Base-by-base conservation (phyloP, 2,329 filamentous ascomycete genomes). In the Lasiodiplodia gonubiensis region DNA sequence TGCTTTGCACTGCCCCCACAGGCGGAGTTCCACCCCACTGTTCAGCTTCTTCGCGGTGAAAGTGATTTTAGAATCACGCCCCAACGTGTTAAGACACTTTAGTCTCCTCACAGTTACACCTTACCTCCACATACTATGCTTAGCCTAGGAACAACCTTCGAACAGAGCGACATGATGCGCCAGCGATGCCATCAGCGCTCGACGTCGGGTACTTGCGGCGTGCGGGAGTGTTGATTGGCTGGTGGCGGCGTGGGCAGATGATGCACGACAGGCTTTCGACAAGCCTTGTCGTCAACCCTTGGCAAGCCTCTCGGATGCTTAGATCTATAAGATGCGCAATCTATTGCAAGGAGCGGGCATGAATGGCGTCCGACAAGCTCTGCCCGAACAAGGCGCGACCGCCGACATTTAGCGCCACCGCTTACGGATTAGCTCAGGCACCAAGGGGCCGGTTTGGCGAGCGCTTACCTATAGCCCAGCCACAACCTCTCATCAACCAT, bases 141-240 rank as follows among this genome's bases (percentile, higher is more conserved):
- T 2, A 33, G 30, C 7, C 30, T 33, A 10, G 30, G 30, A 8
- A 33, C 30, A 10, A 8, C 30, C 8, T 33, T 10, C 8, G 7
- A 8, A 10, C 8, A 33, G 7, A 33, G 39, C 39, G 39, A 42
- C 39, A 18, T 6, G 16, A 42, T 4, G 2, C 16, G 39, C 39
- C 39, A 18, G 10, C 30, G 30, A 46, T n/a, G n/a, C 14, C n/a
- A 11, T 21, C 14, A 21, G 52, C 30, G 35, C 7, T 25, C 25
- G 12, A 6, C 55, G 23, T 14, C 55, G 25, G 55, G 55, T 46
- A n/a, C 5, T 5, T 42, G 12, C 37, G 37, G 55, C 37, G 55
- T 59, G 55, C 55, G 23, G 55, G 23, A 10, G 21, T 42, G n/a
- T 46, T 59, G 55, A 46, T 54, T 54, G 52, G 52, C 18, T 52